Percentiles rank a stretch among this genome's conserved stretches.
phyloP scores from a whole-genome alignment of 768 basidiomycete species.

The Rhizopogon salebrosus region DNA sequence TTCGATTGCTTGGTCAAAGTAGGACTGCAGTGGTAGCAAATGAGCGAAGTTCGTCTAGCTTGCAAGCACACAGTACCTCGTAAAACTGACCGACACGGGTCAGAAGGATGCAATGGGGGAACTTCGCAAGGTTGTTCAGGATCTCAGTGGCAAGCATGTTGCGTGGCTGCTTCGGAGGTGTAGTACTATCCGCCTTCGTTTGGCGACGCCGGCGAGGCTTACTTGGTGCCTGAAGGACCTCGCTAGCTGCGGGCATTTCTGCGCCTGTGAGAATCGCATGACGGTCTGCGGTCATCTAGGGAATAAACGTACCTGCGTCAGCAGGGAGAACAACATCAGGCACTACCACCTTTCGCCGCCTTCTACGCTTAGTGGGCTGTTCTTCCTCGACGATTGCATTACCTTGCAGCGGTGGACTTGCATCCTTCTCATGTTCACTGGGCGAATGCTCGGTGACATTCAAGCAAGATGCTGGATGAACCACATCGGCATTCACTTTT shows the following conservation, averaged over 20 bases:
- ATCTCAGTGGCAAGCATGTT: conserved; percentile 67
- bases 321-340: background rate
- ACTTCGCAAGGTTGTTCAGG: conserved; percentile 61
- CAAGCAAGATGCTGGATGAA: background rate
- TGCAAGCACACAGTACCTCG: conserved; percentile 50
- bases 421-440: background rate
- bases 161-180: conserved; percentile 23
- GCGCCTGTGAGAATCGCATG: background rate
- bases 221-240: background rate
- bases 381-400: background rate
- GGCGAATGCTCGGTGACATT: background rate
- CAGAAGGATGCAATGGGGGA: conserved; percentile 85
- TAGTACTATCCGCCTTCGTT: background rate
- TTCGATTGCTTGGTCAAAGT: conserved; percentile 85
- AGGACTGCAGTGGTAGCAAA: conserved; percentile 53
- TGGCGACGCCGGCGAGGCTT: background rate
- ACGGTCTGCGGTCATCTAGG: background rate
- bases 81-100: conserved; percentile 95
- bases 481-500: background rate
- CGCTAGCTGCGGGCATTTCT: no score
- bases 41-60: conserved; percentile 4
- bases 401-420: background rate
- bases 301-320: background rate
- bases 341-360: background rate
- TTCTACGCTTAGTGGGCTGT: background rate